Evolutionary conservation across 1,139 yeast genomes (phyloP).

Genomic region (Suhomyces bokatorum): DNA sequence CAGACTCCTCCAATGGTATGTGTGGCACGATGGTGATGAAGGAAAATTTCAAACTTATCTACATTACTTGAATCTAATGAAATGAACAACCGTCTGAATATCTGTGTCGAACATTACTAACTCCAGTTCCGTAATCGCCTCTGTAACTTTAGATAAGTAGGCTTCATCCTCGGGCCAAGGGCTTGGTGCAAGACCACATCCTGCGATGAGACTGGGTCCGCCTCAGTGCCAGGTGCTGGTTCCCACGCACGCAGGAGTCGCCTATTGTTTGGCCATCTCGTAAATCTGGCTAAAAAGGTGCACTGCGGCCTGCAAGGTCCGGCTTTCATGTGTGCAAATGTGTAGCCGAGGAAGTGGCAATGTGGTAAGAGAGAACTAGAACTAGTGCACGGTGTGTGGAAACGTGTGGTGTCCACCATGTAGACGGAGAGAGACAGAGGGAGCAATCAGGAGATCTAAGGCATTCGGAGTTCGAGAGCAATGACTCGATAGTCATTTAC

Average conservation of each 20-base stretch:
- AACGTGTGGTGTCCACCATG: too few relatives aligned
- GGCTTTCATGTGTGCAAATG: background rate
- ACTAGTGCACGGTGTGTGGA: too few relatives aligned
- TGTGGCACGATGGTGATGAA: constrained; percentile 13
- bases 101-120: constrained; percentile 5
- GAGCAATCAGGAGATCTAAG: too few relatives aligned
- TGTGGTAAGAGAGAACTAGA: background rate
- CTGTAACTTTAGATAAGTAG: background rate
- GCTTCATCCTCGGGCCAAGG: background rate
- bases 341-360: background rate
- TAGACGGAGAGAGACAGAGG: too few relatives aligned
- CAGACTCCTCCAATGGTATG: background rate
- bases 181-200: background rate
- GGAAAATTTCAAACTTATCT: constrained; percentile 15
- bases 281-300: constrained; percentile 1
- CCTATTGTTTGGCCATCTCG: background rate
- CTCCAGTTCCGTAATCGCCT: background rate
- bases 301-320: background rate
- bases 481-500: too few relatives aligned
- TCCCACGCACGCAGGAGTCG: too few relatives aligned
- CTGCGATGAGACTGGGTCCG: background rate
- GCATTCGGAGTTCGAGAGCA: too few relatives aligned
- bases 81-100: constrained; percentile 8
- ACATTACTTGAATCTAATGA: constrained; percentile 19
- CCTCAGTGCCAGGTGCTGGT: too few relatives aligned